Conservation (phyloP, 2,329 filamentous ascomycete species). For the Trichophaea hybrida region DNA sequence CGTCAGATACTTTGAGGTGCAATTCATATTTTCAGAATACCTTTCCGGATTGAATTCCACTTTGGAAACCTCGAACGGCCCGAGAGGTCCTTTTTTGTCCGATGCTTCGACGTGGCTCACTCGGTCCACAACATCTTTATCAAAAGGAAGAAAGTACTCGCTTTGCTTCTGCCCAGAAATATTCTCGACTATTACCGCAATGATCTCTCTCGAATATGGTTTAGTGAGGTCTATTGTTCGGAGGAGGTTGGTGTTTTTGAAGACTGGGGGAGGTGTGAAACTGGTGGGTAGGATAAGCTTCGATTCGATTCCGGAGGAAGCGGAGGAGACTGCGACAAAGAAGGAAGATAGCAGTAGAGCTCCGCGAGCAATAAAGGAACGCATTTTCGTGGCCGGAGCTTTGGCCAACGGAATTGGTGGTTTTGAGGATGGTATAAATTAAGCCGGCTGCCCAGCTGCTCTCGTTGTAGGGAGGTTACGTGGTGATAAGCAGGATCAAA, state of each 20-base stretch:
- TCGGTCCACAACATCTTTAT: constrained; percentile 55
- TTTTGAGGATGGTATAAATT: neutral
- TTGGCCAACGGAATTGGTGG: neutral
- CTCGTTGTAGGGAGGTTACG: neutral
- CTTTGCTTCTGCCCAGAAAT: constrained; percentile 61
- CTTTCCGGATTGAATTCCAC: constrained; percentile 51
- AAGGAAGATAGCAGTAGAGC: neutral
- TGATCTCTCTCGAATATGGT: constrained; percentile 72
- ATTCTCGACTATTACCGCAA: constrained; percentile 94
- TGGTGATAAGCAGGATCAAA: neutral
- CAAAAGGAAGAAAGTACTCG: constrained; percentile 86
- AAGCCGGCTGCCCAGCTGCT: neutral
- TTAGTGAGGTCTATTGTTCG: constrained; percentile 87
- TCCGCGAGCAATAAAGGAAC: neutral
- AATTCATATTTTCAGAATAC: constrained; percentile 29
- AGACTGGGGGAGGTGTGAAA: constrained; percentile 55
- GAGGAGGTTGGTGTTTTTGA: constrained; percentile 85
- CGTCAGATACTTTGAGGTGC: neutral
- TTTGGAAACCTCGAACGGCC: constrained; percentile 53
- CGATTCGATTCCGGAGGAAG: neutral
- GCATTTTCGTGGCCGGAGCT: neutral
- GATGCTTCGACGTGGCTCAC: constrained; percentile 81
- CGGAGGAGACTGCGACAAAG: neutral
- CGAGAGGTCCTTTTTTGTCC: constrained; percentile 68
- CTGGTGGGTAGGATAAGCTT: constrained; percentile 32